A percentile compares a stretch with the other conserved stretches of the same genome.
phyloP scores from a whole-genome alignment of 768 basidiomycete species.

The Coprinopsis cinerea region DNA sequence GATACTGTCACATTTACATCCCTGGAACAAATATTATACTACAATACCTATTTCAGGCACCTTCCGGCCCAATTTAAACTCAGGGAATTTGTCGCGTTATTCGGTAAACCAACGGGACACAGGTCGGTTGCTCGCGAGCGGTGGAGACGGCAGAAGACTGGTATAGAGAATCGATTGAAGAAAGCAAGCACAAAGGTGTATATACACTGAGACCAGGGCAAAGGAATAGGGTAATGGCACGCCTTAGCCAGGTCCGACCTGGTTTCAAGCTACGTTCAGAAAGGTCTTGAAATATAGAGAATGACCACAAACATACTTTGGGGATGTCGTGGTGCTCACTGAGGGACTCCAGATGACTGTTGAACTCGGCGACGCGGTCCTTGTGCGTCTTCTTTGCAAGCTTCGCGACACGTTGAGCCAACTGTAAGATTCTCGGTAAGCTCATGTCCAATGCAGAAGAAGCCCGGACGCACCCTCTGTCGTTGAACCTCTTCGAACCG shows the following conservation, averaged over 20 bases:
- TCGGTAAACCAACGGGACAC: no score
- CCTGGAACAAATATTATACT: constrained; percentile 47
- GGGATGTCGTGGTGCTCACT: constrained; percentile 96
- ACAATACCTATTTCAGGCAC: constrained; percentile 1
- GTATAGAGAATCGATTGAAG: no score
- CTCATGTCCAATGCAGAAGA: background rate
- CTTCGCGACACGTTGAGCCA: constrained; percentile 68
- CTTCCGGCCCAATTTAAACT: background rate
- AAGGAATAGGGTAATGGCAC: constrained; percentile 11
- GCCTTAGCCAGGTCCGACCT: constrained; percentile 86
- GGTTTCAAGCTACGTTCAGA: constrained; percentile 12
- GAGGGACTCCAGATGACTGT: constrained; percentile 75
- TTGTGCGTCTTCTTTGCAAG: constrained; percentile 86
- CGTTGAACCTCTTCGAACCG: constrained; percentile 87
- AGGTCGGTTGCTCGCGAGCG: no score
- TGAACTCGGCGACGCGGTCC: constrained; percentile 89
- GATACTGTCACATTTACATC: constrained; percentile 32
- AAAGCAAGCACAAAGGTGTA: background rate
- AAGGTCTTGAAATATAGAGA: constrained; percentile 1
- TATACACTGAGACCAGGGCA: background rate
- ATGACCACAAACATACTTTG: constrained; percentile 54
- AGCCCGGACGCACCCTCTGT: constrained; percentile 51
- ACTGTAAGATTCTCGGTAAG: constrained; percentile 35
- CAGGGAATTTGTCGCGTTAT: background rate
- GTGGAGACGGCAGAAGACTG: no score